Evolutionary conservation across 2,329 filamentous ascomycete genomes (phyloP).

Genomic region (Scortechinia acanthostroma): DNA sequence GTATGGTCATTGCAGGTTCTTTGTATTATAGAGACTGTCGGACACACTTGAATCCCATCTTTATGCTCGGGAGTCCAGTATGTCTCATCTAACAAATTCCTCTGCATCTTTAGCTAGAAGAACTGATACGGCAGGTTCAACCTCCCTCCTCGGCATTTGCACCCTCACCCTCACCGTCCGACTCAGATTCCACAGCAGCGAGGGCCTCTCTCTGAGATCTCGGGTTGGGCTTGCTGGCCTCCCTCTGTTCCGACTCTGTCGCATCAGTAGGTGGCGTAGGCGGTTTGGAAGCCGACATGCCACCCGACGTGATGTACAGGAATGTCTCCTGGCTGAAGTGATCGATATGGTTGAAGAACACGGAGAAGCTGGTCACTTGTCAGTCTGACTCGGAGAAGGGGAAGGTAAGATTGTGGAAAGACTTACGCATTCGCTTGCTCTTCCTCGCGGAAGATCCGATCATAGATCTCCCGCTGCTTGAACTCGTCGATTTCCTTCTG

Average conservation of each 20-base stretch:
- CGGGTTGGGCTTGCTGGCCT: not conserved
- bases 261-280: not conserved
- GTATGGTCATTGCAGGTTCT: too few relatives aligned
- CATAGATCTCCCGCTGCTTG: constrained; percentile 87
- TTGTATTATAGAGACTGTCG: too few relatives aligned
- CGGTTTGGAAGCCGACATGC: not conserved
- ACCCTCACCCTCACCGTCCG: not conserved
- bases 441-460: constrained; percentile 83
- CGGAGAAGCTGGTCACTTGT: not conserved
- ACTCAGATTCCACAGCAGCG: not conserved
- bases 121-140: too few relatives aligned
- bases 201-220: not conserved
- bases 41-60: too few relatives aligned
- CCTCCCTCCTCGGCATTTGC: not conserved
- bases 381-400: not conserved
- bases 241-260: not conserved
- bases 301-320: not conserved
- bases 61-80: too few relatives aligned
- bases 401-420: not conserved
- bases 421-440: constrained; percentile 80
- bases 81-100: too few relatives aligned
- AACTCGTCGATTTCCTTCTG: constrained; percentile 73
- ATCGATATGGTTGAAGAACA: constrained; percentile 2
- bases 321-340: not conserved
- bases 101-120: too few relatives aligned